A percentile compares a stretch with the other conserved stretches of the same genome.
Conservation (phyloP, 2,329 filamentous ascomycete genomes). For the Pseudocercospora musae region DNA sequence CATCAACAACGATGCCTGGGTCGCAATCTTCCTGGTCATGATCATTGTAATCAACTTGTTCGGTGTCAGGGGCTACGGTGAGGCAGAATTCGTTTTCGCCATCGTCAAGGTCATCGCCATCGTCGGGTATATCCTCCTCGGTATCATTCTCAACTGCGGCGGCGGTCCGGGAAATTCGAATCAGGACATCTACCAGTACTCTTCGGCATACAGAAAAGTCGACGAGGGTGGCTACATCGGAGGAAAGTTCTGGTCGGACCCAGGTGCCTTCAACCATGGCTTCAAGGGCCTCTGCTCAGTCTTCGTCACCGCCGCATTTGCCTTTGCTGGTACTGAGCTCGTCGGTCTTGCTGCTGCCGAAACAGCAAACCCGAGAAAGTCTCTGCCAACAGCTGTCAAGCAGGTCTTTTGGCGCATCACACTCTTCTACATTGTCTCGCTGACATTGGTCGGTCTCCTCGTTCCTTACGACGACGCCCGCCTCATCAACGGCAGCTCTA, state of each 20-base stretch:
- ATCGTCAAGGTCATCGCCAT: conserved; percentile 44
- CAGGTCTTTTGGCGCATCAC: conserved; percentile 38
- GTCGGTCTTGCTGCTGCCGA: conserved; percentile 57
- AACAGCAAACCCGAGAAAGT: conserved; percentile 50
- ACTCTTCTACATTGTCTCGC: conserved; percentile 36
- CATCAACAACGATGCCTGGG: conserved; percentile 34
- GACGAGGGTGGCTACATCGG: conserved; percentile 57
- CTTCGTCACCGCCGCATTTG: conserved; percentile 62
- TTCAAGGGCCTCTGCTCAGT: conserved; percentile 64
- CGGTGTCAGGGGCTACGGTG: conserved; percentile 36
- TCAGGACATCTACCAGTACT: conserved; percentile 10
- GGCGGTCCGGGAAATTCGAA: conserved; percentile 48
- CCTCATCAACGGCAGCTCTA: conserved; percentile 36
- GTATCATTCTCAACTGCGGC: conserved; percentile 58
- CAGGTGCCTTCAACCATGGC: conserved; percentile 49
- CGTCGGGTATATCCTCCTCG: conserved; percentile 63
- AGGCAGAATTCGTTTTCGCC: conserved; percentile 37
- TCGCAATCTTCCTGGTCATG: conserved; percentile 34
- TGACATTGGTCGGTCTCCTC: conserved; percentile 35
- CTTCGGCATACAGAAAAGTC: conserved; percentile 21
- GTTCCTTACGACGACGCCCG: conserved; percentile 31
- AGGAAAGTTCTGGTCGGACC: conserved; percentile 47
- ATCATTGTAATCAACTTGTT: conserved; percentile 35
- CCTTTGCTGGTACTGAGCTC: conserved; percentile 63
- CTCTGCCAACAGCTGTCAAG: conserved; percentile 36